Evolutionary conservation across 2,329 filamentous ascomycete species (phyloP).

Genomic region (Pestalotiopsis sp.): DNA sequence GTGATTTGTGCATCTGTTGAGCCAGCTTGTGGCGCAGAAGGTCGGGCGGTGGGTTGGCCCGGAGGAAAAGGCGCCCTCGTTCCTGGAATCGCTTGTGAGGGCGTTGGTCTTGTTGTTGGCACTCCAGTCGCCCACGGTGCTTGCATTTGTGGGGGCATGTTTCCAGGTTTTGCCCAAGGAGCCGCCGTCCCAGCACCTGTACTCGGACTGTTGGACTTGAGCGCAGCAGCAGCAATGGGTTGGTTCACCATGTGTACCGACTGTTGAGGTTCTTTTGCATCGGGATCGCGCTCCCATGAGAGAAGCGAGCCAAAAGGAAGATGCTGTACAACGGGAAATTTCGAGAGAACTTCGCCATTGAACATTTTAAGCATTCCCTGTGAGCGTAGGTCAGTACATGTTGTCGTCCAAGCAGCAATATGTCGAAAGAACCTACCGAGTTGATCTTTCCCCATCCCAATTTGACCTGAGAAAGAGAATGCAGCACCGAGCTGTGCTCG

Average conservation of each 20-base stretch:
- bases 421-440: conserved; percentile 51
- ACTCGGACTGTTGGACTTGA: conserved; percentile 26
- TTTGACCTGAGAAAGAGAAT: conserved; percentile 88
- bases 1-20: conserved; percentile 8
- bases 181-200: conserved; percentile 39
- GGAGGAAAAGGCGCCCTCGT: conserved; percentile 21
- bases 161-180: conserved; percentile 46
- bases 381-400: neutral
- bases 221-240: conserved; percentile 37
- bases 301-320: conserved; percentile 85
- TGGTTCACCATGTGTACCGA: conserved; percentile 63
- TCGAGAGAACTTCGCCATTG: conserved; percentile 91
- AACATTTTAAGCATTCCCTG: conserved; percentile 99
- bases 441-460: conserved; percentile 99
- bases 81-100: neutral
- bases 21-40: neutral
- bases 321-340: conserved; percentile 98
- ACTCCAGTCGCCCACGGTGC: conserved; percentile 25
- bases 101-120: conserved; percentile 15
- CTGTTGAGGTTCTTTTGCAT: conserved; percentile 50
- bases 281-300: conserved; percentile 71
- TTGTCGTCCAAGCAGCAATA: neutral
- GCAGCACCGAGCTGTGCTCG: conserved; percentile 94
- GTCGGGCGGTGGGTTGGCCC: conserved; percentile 19
- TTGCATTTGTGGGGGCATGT: conserved; percentile 35